Conservation (phyloP, 2,329 filamentous ascomycete genomes). For the Trichocomaceae sp. region DNA sequence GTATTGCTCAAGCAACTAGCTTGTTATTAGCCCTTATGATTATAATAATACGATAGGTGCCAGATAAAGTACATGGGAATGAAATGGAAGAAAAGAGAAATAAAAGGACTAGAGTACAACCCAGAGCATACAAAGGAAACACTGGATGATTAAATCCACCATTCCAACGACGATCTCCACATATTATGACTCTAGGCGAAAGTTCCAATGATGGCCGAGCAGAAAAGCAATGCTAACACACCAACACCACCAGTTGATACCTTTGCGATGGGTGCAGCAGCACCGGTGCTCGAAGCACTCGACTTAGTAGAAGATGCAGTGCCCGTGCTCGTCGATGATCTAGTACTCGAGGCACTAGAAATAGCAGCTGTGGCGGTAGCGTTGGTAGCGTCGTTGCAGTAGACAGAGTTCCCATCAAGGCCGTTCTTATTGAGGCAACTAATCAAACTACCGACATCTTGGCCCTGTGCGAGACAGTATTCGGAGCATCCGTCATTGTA, state of each 20-base stretch:
- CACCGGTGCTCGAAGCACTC: conserved; percentile 17
- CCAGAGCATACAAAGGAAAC: not conserved
- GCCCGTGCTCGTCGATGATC: not conserved
- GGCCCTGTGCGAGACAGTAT: conserved; percentile 45
- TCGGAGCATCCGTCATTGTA: conserved; percentile 46
- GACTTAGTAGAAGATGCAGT: conserved; percentile 7
- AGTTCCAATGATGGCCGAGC: conserved; percentile 25
- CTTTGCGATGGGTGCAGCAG: conserved; percentile 16
- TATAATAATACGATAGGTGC: not conserved
- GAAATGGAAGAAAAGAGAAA: not conserved
- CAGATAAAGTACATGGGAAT: not conserved
- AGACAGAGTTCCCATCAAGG: conserved; percentile 34
- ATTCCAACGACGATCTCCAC: not conserved
- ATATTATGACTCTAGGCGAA: conserved; percentile 19
- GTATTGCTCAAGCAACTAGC: not conserved
- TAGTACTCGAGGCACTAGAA: not conserved
- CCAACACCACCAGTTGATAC: conserved; percentile 27
- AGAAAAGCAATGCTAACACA: conserved; percentile 26
- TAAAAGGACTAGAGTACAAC: not conserved
- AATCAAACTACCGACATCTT: conserved; percentile 30
- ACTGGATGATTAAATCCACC: not conserved
- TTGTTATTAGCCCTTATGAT: not conserved
- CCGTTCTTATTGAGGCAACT: conserved; percentile 39
- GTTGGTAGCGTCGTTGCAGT: conserved; percentile 38
- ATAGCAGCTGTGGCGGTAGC: conserved; percentile 34